phyloP scores from a whole-genome alignment of 345 rosid genomes.

The Odontarrhena argentea region DNA sequence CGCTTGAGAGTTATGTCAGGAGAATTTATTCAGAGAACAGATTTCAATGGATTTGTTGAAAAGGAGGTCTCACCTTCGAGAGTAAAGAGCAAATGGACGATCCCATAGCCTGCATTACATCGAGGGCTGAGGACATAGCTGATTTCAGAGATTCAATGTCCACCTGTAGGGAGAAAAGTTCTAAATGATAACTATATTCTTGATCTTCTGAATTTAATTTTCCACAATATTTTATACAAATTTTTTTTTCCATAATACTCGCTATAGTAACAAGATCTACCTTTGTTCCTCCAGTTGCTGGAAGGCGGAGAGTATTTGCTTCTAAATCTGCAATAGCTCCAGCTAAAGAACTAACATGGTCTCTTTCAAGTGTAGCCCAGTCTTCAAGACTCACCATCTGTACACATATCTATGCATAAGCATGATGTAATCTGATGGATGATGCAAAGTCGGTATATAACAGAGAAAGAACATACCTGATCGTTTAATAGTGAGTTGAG shows the following conservation, averaged over 20 bases:
- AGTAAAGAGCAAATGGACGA: conserved; percentile 66
- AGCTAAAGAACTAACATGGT: conserved; percentile 70
- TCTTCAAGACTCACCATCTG: conserved; percentile 81
- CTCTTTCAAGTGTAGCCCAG: conserved; percentile 85
- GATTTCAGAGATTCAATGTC: conserved; percentile 73
- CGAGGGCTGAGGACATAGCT: conserved; percentile 87
- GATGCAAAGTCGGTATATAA: background rate
- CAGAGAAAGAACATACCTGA: conserved; percentile 59
- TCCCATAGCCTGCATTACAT: conserved; percentile 91
- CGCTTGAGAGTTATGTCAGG: conserved; percentile 16
- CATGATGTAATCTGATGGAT: conserved; percentile 18
- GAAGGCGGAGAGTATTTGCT: conserved; percentile 90
- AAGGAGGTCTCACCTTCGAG: conserved; percentile 61
- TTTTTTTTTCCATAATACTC: background rate
- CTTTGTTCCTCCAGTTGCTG: conserved; percentile 86
- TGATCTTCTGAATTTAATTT: conserved; percentile 1
- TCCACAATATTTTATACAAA: background rate
- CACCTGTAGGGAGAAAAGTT: conserved; percentile 54
- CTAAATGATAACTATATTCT: conserved; percentile 14
- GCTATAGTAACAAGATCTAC: conserved; percentile 44
- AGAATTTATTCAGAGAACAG: background rate
- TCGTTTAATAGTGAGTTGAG: conserved; percentile 63
- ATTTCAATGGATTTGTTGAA: background rate
- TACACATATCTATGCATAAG: conserved; percentile 35
- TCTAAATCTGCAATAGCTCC: conserved; percentile 86